Evolutionary conservation across 2,329 filamentous ascomycete species (phyloP).

Genomic region (Uncinocarpus reesii): DNA sequence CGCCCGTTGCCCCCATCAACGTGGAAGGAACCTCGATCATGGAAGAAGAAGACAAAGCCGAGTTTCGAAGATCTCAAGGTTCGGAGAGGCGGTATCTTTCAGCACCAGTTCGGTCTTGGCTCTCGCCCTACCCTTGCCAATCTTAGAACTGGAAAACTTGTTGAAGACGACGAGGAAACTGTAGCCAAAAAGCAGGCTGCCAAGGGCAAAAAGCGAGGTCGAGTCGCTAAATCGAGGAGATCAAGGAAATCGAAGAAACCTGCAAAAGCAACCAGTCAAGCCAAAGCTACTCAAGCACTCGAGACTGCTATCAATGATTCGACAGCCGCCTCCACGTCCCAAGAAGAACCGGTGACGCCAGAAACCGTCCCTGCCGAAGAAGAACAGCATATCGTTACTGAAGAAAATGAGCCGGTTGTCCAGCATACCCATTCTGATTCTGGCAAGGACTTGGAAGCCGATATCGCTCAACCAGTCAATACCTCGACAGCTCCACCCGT

Average conservation of each 20-base stretch:
- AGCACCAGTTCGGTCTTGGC: conserved; percentile 5
- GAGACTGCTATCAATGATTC: conserved; percentile 17
- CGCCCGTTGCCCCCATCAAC: neutral
- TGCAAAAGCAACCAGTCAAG: conserved; percentile 14
- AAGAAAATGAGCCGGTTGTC: conserved; percentile 10
- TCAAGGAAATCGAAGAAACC: conserved; percentile 6
- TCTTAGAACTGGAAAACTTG: conserved; percentile 2
- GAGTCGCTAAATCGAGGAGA: conserved; percentile 2
- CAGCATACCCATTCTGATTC: conserved; percentile 13
- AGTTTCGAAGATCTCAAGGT: neutral
- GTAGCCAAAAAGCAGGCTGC: neutral
- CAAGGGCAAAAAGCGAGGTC: conserved; percentile 3
- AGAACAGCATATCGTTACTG: neutral
- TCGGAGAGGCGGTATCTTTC: conserved; percentile 1
- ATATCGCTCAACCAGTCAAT: conserved; percentile 15
- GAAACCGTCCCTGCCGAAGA: conserved; percentile 8
- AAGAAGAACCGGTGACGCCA: conserved; percentile 11
- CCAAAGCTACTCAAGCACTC: conserved; percentile 12
- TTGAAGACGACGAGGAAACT: conserved; percentile 1
- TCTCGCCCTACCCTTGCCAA: conserved; percentile 3
- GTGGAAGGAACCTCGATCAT: conserved; percentile 1
- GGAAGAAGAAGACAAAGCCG: neutral
- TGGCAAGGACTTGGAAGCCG: conserved; percentile 14
- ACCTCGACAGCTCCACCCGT: conserved; percentile 12
- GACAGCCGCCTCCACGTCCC: conserved; percentile 16